Base-by-base conservation (phyloP, 345 rosid genomes). In the Alliaria petiolata region DNA sequence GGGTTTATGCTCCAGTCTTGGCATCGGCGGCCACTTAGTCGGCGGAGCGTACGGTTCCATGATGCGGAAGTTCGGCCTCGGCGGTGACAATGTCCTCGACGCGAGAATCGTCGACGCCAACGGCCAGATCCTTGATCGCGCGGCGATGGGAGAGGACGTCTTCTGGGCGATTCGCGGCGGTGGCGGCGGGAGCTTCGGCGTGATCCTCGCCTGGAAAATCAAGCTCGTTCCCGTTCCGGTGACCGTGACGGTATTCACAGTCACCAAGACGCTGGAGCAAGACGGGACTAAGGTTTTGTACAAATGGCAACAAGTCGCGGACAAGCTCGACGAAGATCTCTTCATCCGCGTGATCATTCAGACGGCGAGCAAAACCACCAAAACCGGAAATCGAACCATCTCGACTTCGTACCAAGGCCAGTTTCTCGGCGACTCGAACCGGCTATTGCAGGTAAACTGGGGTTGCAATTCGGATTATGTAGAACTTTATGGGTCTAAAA, bases 111-210 rank as follows among this genome's bases (percentile, higher is more conserved):
- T 89, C 1, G 89, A 83, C 54, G 83, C 66, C 15, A 66, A 77
- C 31, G 93, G 96, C 22, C 61, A 76, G 26, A 71, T 88, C 7
- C 86, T 88, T 0, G 86, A 90, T 62, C 68, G 93, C 5, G 77
- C 81, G 0, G 68, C 87, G 1, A 89, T 86, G 91, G 91, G 96
- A 8, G 88, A 89, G 55, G 96, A 89, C 64, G 79, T 82, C 2
- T 89, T 87, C 49, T 86, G 93, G 93, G 96, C 93, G 4, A 84
- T 89, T 20, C 75, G 88, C 39, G 96, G 96, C 3, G 93, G 91
- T 0, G 96, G 87, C 5, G 93, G 93, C 6, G 96, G 81, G 0
- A 85, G 88, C 76, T 89, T 89, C 55, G 96, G 96, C 7, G 70
- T 87, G 8, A 83, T 90, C 2, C 81, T 85, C 3, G 66, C 84